These are phyloP conservation scores for Suillus americanus DNA, from an alignment of 768 basidiomycete species.

Conservation along the genomic window DNA sequence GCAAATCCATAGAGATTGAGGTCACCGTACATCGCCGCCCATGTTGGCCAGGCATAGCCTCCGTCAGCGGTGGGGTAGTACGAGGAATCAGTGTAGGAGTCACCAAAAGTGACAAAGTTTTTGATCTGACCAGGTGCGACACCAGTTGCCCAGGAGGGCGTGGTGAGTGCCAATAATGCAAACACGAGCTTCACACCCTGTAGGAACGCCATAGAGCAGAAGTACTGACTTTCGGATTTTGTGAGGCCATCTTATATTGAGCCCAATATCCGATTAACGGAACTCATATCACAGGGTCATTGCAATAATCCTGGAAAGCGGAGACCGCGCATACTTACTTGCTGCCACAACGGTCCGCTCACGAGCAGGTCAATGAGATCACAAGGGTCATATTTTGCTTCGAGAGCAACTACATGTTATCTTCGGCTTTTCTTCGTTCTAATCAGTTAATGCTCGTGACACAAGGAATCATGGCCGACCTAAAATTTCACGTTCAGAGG, in stretches of 20 bases:
- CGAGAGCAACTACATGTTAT: background rate
- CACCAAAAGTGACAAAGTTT: slow-evolving; percentile 67
- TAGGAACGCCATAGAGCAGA: slow-evolving; percentile 7
- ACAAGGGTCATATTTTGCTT: background rate
- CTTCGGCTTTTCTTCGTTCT: slow-evolving; percentile 1
- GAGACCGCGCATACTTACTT: background rate
- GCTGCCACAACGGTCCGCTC: background rate
- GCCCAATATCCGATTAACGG: background rate
- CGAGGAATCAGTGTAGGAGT: slow-evolving; percentile 61
- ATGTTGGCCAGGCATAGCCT: slow-evolving; percentile 60
- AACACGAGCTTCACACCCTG: slow-evolving; percentile 8
- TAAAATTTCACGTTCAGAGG: background rate
- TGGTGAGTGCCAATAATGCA: slow-evolving; percentile 13
- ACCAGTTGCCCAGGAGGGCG: slow-evolving; percentile 16
- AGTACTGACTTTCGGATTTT: background rate
- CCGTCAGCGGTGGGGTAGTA: slow-evolving; percentile 33
- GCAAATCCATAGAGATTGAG: slow-evolving; percentile 59
- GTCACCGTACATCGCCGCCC: slow-evolving; percentile 53
- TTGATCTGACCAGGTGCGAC: slow-evolving; percentile 49
- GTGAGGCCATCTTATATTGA: slow-evolving; percentile 8
- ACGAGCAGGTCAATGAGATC: background rate
- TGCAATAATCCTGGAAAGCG: background rate
- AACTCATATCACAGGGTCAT: slow-evolving; percentile 5
- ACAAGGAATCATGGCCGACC: background rate
- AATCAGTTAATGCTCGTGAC: background rate